phyloP scores from a whole-genome alignment of 306 rosid genomes.

The Echinosophora koreensis region DNA sequence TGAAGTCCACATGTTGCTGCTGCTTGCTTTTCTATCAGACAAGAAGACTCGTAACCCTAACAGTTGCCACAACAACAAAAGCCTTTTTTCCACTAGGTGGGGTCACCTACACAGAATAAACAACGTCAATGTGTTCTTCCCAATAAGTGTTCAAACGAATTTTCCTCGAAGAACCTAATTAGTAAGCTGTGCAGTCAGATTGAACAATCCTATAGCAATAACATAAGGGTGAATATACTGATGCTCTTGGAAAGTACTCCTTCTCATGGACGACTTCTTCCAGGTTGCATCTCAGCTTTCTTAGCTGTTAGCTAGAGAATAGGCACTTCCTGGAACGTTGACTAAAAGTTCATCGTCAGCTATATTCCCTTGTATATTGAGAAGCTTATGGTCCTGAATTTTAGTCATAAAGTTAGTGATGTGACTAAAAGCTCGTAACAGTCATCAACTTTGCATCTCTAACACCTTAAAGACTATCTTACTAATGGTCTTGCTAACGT shows the following conservation, averaged over 20 bases:
- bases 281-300: conserved; percentile 43
- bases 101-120: no score
- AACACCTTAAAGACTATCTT: conserved; percentile 8
- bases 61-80: background rate
- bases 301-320: conserved; percentile 54
- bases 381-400: conserved; percentile 56
- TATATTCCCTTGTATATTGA: conserved; percentile 46
- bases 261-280: conserved; percentile 36
- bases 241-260: background rate
- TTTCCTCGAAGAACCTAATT: conserved; percentile 18
- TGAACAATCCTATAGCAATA: conserved; percentile 7
- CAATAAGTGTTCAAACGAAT: background rate
- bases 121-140: background rate
- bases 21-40: conserved; percentile 15
- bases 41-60: conserved; percentile 8
- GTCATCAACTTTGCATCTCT: conserved; percentile 9
- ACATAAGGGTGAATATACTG: conserved; percentile 20
- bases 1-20: conserved; percentile 7
- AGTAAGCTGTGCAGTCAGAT: conserved; percentile 21
- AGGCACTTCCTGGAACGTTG: conserved; percentile 94
- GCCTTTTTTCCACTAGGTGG: background rate
- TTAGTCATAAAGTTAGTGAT: conserved; percentile 31
- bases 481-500: conserved; percentile 10
- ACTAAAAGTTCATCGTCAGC: conserved; percentile 73
- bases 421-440: conserved; percentile 13